Evolutionary conservation across 139 green algal species (phyloP), one percentile per base, ranked within the genome.

Genomic region (Nannochloris sp.): DNA sequence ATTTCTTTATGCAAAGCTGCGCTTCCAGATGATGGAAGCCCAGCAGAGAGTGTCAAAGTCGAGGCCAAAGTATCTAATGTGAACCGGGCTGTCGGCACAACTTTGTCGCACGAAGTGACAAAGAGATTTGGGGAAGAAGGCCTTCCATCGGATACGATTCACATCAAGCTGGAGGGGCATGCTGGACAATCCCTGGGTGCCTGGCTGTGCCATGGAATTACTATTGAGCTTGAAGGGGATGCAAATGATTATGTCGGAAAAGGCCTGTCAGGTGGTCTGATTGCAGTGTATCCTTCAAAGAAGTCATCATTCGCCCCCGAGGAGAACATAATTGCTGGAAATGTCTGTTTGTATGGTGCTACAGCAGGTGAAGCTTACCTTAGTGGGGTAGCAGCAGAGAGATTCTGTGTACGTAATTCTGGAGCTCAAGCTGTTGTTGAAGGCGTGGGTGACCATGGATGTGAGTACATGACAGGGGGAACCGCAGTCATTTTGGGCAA

Each of bases 381-480:
- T 83, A 68, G 77, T 25, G 91, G 91, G 24, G 77, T 94, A 46
- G 91, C 90, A 4, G 90, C 91, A 0, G 91, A 97, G 75, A 71
- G 87, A 51, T 95, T 94, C 72, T 92, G 84, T 49, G 87, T 94
- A 68, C 76, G 87, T 60, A 95, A 95, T 85, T 71, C 68, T 14
- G 91, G 91, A 27, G 91, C 89, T 4, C 62, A 65, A 5, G 87
- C 88, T 12, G 91, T 97, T 14, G 91, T 97, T 25, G 91, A 97
- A 82, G 88, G 91, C 64, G 78, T 91, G 49, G 90, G 91, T 25
- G 91, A 97, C 72, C 91, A 97, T 77, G 89, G 70, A 18, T 90
- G 76, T 68, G 91, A 97, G 81, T 97, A 97, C 85, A 97, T 97
- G 91, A 97, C 91, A 2, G 91, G 91, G 25, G 91, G 91, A 56